These are phyloP conservation scores for Entomortierella beljakovae DNA, from an alignment of 192 early-diverging fungal genomes.

Conservation along the genomic window DNA sequence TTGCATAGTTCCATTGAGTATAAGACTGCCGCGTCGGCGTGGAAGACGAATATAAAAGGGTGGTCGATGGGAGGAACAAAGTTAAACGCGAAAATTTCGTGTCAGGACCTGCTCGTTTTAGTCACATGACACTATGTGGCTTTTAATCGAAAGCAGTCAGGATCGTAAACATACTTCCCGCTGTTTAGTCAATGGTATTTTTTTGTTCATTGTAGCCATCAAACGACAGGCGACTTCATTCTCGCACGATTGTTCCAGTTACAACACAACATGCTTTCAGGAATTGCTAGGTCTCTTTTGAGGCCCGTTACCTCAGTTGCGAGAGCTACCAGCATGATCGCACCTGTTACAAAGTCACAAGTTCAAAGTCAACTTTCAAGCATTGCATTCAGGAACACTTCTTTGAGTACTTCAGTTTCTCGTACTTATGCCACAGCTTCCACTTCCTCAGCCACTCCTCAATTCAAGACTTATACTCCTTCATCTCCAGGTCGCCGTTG, in stretches of 20 bases:
- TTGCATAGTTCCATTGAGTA: too few relatives aligned
- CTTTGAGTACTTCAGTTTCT: neutral
- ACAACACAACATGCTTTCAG: constrained; percentile 33
- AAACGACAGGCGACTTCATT: neutral
- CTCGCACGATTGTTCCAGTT: neutral
- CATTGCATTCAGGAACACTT: constrained; percentile 11
- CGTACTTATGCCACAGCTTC: constrained; percentile 40
- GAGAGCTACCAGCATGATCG: constrained; percentile 26
- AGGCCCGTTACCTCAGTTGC: constrained; percentile 20
- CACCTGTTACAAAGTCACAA: constrained; percentile 9
- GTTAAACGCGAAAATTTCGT: too few relatives aligned
- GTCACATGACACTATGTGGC: too few relatives aligned
- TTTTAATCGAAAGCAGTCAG: too few relatives aligned
- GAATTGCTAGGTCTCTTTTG: constrained; percentile 41
- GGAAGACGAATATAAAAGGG: too few relatives aligned
- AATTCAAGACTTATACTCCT: constrained; percentile 95
- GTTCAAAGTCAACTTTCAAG: constrained; percentile 7
- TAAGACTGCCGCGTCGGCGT: too few relatives aligned
- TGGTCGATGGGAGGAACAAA: too few relatives aligned
- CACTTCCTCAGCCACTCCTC: constrained; percentile 42
- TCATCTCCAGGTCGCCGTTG: constrained; percentile 88
- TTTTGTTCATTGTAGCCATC: too few relatives aligned
- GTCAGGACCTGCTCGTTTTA: too few relatives aligned
- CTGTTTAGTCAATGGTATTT: neutral
- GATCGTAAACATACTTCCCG: neutral